Percentiles rank a stretch among this genome's conserved stretches.
Conservation (phyloP, 2,329 filamentous ascomycete genomes). For the Xylaria sp. region DNA sequence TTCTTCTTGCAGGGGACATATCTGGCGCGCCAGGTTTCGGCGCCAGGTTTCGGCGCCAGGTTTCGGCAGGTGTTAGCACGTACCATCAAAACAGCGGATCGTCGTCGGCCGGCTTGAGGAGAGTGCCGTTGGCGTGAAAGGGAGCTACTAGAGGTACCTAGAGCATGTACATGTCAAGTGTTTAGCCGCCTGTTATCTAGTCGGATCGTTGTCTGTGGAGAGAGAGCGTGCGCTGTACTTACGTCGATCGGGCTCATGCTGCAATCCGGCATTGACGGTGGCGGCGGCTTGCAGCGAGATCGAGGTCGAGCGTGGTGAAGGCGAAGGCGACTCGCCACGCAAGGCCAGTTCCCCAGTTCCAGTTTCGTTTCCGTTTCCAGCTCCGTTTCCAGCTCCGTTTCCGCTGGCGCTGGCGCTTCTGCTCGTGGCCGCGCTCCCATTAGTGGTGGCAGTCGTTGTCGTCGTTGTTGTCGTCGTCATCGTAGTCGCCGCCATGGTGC, state of each 20-base stretch:
- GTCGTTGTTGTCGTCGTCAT: conserved; percentile 51
- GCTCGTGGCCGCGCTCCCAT: neutral
- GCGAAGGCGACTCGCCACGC: conserved; percentile 63
- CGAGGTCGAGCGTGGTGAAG: conserved; percentile 73
- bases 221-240: too few relatives aligned
- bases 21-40: neutral
- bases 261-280: conserved; percentile 80
- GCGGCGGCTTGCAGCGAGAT: conserved; percentile 80
- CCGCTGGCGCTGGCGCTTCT: conserved; percentile 41
- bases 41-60: too few relatives aligned
- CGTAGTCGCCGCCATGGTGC: conserved; percentile 53
- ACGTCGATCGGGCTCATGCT: conserved; percentile 71
- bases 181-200: neutral
- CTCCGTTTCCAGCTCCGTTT: conserved; percentile 43
- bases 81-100: conserved; percentile 73
- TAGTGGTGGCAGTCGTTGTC: neutral
- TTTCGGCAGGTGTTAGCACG: neutral
- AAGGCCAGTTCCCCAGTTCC: conserved; percentile 39
- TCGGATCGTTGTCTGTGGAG: too few relatives aligned
- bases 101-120: conserved; percentile 66
- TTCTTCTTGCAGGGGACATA: too few relatives aligned
- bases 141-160: conserved; percentile 66
- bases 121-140: conserved; percentile 59
- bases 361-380: conserved; percentile 29
- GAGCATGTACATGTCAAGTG: neutral